Percentiles rank a stretch among this genome's conserved stretches.
These are phyloP conservation scores for Rhodotorula sp. DNA, from an alignment of 1,284 basidiomycete species.

Conservation along the genomic window DNA sequence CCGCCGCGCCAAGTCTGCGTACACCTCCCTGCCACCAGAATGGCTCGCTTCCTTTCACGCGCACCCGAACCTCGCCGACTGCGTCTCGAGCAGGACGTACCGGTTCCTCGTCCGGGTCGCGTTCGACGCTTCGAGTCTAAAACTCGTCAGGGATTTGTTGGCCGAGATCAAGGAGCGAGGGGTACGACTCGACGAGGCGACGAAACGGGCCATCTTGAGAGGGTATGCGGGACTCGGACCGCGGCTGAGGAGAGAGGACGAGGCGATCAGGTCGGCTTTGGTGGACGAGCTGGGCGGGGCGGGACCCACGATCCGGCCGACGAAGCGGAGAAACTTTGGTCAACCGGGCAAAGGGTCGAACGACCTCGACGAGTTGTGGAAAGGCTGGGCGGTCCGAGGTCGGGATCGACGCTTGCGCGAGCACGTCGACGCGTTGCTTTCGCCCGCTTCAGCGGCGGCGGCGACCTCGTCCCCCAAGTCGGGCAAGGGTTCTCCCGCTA, in stretches of 20 bases:
- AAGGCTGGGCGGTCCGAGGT: slow-evolving; percentile 9
- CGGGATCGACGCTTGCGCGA: not conserved
- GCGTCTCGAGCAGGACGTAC: slow-evolving; percentile 20
- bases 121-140: slow-evolving; percentile 5
- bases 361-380: slow-evolving; percentile 9
- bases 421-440: not conserved
- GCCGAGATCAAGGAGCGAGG: slow-evolving; percentile 15
- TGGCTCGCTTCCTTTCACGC: slow-evolving; percentile 26
- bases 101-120: slow-evolving; percentile 19
- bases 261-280: slow-evolving; percentile 1
- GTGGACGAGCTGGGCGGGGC: not conserved
- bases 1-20: not conserved
- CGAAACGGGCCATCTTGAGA: slow-evolving; percentile 10
- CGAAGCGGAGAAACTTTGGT: slow-evolving; percentile 4
- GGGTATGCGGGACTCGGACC: slow-evolving; percentile 10
- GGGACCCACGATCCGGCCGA: not conserved
- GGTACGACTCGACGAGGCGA: not conserved
- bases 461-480: not conserved
- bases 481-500: not conserved
- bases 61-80: not conserved
- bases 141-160: slow-evolving; percentile 13
- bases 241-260: not conserved
- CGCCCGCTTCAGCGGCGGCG: not conserved
- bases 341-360: not conserved
- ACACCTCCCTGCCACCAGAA: not conserved